phyloP scores from a whole-genome alignment of 2,329 filamentous ascomycete species.

The Coniochaeta hoffmannii region DNA sequence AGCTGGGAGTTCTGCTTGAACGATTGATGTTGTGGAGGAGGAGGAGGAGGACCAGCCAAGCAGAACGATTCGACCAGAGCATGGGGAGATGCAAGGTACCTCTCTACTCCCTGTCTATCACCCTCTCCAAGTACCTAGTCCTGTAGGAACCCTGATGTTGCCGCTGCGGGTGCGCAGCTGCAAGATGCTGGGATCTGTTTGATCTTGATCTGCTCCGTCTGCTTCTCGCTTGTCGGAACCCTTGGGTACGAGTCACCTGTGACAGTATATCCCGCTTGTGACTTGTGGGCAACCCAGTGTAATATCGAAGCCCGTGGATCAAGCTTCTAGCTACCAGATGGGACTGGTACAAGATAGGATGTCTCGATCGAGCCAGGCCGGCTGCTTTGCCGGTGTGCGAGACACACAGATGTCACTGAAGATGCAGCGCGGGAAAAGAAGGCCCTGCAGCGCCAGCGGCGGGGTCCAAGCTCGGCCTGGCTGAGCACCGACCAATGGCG shows the following conservation, averaged over 20 bases:
- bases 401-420: background rate
- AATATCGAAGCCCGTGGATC: background rate
- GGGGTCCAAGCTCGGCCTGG: constrained; percentile 4
- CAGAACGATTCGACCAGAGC: background rate
- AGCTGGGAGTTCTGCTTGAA: background rate
- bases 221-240: background rate
- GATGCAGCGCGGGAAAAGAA: background rate
- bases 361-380: constrained; percentile 6
- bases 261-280: background rate
- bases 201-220: background rate
- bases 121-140: background rate
- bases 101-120: background rate
- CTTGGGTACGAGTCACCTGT: background rate
- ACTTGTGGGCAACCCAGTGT: too few species aligned
- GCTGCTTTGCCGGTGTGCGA: background rate
- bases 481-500: background rate
- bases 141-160: constrained; percentile 6
- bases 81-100: background rate
- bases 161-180: constrained; percentile 17
- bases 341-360: background rate
- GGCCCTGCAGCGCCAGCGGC: constrained; percentile 1
- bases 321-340: background rate
- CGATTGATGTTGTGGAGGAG: background rate
- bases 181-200: background rate
- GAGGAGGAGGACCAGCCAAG: background rate